Evolutionary conservation across 2,329 filamentous ascomycete species (phyloP).

Genomic region (Talaromyces atroroseus): DNA sequence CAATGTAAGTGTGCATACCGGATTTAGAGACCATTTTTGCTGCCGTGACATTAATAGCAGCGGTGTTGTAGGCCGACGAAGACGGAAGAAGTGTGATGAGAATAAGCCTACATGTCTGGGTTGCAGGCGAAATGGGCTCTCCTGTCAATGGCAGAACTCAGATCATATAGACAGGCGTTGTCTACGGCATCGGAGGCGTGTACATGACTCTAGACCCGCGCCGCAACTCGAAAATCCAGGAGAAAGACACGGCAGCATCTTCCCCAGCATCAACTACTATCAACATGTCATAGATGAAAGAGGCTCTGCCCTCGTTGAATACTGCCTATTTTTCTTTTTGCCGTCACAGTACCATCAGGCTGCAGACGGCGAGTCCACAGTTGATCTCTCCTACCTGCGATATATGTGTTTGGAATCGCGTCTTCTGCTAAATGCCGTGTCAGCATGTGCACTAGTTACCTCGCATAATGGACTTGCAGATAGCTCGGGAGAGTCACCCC

Average conservation of each 20-base stretch:
- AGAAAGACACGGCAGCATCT: background rate
- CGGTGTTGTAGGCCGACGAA: background rate
- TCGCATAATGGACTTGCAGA: background rate
- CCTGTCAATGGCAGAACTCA: slow-evolving; percentile 5
- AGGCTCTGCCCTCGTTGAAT: slow-evolving; percentile 2
- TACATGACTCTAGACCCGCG: background rate
- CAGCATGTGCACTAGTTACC: slow-evolving; percentile 5
- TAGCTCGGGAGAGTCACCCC: background rate
- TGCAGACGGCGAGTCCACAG: slow-evolving; percentile 5
- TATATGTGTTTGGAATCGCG: slow-evolving; percentile 11
- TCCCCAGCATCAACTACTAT: background rate
- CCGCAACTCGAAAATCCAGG: background rate
- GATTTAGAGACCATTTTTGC: background rate
- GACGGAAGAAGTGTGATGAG: slow-evolving; percentile 12
- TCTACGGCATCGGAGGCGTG: background rate
- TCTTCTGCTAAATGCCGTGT: slow-evolving; percentile 9
- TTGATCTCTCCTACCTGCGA: slow-evolving; percentile 9
- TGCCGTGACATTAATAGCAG: too few relatives aligned
- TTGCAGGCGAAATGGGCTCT: slow-evolving; percentile 4
- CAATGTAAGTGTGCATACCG: background rate
- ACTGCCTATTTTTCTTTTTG: slow-evolving; percentile 5
- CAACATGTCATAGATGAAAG: background rate
- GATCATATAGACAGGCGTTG: slow-evolving; percentile 6
- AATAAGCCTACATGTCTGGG: background rate
- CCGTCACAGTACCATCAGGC: slow-evolving; percentile 11